Evolutionary conservation across 345 rosid species (phyloP), one percentile per base, ranked within the genome.

Genomic region (Gossypium arboreum): DNA sequence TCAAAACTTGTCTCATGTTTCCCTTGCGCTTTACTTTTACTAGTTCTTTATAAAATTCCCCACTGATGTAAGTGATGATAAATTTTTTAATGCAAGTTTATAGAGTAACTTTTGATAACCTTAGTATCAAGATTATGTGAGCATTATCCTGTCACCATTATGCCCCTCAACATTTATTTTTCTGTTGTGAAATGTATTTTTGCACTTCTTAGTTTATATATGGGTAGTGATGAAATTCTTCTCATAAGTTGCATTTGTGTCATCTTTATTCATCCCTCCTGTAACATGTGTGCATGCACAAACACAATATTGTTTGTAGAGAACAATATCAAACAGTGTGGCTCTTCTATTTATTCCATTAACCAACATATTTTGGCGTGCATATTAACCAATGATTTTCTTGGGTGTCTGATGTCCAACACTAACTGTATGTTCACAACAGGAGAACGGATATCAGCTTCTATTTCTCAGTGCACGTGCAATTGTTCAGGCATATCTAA

Each of bases 381-480:
- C 25, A 17, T 51, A 47, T 27, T 70, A n/a, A 25, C 27, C 18
- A 41, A 41, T 61, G 45, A 61, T 41, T 43, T 43, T 51, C 69
- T 64, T 41, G 69, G 66, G 25, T 41, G n/a, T 44, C 54, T 44
- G 13, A 66, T 44, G 69, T 18, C 17, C 9, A 67, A 45, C 47
- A 67, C 55, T 67, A 27, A 67, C 72, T 64, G 25, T 69, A 24
- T 48, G 41, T 74, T 81, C 77, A 13, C 68, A 81, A 67, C 89
- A 93, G 98, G 97, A 90, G 82, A 91, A 93, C 79, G 98, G 98
- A 77, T 91, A 93, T 79, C 98, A 93, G 77, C 86, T 93, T 29
- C 90, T 93, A 73, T 93, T 93, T 84, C 84, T 93, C 78, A 90
- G 98, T 69, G 98, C 98, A 0, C 92, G 98, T 71, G 98, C 98